Percentiles rank a stretch among this genome's conserved stretches.
Evolutionary conservation across 2,329 filamentous ascomycete genomes (phyloP).

Genomic region (Sclerotinia borealis): DNA sequence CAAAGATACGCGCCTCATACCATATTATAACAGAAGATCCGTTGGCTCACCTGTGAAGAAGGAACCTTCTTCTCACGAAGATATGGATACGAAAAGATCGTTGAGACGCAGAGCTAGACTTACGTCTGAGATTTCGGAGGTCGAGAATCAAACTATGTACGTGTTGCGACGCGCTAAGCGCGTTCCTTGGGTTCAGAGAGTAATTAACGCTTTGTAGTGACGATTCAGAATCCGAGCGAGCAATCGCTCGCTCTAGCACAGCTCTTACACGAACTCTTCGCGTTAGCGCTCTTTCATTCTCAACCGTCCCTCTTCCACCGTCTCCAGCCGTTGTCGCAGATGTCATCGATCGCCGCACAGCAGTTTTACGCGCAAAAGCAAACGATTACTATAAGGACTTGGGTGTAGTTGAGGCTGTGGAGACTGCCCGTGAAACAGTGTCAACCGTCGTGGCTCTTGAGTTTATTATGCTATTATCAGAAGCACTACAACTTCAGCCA

Average conservation of each 20-base stretch:
- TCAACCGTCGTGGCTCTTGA: slow-evolving; percentile 70
- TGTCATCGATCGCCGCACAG: slow-evolving; percentile 65
- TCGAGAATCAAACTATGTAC: slow-evolving; percentile 25
- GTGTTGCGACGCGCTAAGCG: slow-evolving; percentile 20
- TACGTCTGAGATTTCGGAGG: slow-evolving; percentile 34
- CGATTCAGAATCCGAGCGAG: slow-evolving; percentile 30
- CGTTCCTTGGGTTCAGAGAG: slow-evolving; percentile 15
- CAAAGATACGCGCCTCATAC: slow-evolving; percentile 57
- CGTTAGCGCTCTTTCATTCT: slow-evolving; percentile 35
- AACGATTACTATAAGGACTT: slow-evolving; percentile 58
- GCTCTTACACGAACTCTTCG: slow-evolving; percentile 31
- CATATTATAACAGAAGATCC: slow-evolving; percentile 68
- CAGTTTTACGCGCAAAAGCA: slow-evolving; percentile 61
- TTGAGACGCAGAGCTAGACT: slow-evolving; percentile 41
- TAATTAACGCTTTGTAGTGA: slow-evolving; percentile 26
- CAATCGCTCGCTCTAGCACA: slow-evolving; percentile 25
- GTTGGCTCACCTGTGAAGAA: slow-evolving; percentile 58
- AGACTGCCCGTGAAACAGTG: slow-evolving; percentile 61
- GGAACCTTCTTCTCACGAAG: slow-evolving; percentile 38
- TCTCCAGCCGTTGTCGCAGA: slow-evolving; percentile 74
- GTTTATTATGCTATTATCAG: slow-evolving; percentile 59
- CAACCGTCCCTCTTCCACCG: slow-evolving; percentile 66
- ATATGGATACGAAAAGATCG: slow-evolving; percentile 38
- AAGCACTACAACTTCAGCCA: slow-evolving; percentile 62
- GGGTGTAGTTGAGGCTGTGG: slow-evolving; percentile 59